A percentile compares a stretch with the other conserved stretches of the same genome.
Conservation (phyloP, 2,329 filamentous ascomycete genomes). For the Lojkania enalia region DNA sequence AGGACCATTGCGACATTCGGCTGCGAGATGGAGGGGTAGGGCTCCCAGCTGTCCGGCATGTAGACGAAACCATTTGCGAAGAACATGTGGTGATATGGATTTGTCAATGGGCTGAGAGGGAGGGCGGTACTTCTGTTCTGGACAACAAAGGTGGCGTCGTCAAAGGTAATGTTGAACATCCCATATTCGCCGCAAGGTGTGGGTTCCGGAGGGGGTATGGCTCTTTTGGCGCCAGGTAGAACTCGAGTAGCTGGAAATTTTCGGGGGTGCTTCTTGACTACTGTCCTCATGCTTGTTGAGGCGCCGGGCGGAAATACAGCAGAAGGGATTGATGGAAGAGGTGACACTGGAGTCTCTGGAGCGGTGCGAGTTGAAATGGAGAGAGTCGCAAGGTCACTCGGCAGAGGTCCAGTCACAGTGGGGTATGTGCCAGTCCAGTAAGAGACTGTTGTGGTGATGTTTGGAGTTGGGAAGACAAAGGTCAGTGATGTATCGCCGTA, state of each 20-base stretch:
- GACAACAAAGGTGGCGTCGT: slow-evolving; percentile 25
- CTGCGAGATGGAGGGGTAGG: slow-evolving; percentile 50
- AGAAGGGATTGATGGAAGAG: background rate
- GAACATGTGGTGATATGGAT: slow-evolving; percentile 56
- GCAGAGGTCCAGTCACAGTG: slow-evolving; percentile 28
- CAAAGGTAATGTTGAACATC: slow-evolving; percentile 46
- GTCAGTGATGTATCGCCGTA: slow-evolving; percentile 27
- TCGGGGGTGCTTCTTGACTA: background rate
- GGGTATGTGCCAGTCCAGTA: slow-evolving; percentile 40
- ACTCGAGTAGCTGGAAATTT: background rate
- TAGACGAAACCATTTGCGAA: slow-evolving; percentile 57
- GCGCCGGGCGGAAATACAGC: background rate
- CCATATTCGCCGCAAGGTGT: slow-evolving; percentile 50
- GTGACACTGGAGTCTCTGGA: background rate
- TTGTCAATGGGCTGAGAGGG: slow-evolving; percentile 46
- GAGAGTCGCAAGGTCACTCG: slow-evolving; percentile 18
- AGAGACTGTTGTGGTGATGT: slow-evolving; percentile 34
- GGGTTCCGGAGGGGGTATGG: too few relatives aligned
- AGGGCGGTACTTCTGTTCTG: slow-evolving; percentile 38
- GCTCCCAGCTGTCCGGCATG: slow-evolving; percentile 49
- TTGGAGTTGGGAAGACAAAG: slow-evolving; percentile 36
- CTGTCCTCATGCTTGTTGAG: slow-evolving; percentile 4
- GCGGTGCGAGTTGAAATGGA: slow-evolving; percentile 27
- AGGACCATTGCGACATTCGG: slow-evolving; percentile 55
- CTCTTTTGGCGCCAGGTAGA: background rate